Percentiles rank a stretch among this genome's conserved stretches.
These are phyloP conservation scores for Chrysophaeum taylorii DNA, from an alignment of 352 stramenopile genomes.

Conservation along the genomic window DNA sequence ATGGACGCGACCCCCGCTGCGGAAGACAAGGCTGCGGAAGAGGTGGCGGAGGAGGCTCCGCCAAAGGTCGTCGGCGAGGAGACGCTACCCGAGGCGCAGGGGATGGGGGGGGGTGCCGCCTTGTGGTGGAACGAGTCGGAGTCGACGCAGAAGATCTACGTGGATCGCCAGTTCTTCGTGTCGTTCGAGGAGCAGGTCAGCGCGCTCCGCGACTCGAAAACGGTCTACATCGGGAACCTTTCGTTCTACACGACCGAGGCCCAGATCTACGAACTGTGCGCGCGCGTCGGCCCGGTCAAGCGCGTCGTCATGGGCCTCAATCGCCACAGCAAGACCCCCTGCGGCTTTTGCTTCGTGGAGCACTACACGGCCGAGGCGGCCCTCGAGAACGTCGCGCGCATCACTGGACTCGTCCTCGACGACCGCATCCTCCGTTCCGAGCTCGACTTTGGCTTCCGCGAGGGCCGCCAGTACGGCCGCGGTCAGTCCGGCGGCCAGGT, in stretches of 20 bases:
- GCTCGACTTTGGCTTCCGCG: conserved; percentile 36
- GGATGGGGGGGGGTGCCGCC: no score
- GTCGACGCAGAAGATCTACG: conserved; percentile 10
- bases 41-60: no score
- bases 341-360: conserved; percentile 87
- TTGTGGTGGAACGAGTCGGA: neutral
- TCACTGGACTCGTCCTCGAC: conserved; percentile 11
- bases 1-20: no score
- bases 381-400: conserved; percentile 22
- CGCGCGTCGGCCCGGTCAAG: conserved; percentile 61
- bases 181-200: conserved; percentile 7
- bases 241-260: conserved; percentile 81
- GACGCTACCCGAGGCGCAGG: no score
- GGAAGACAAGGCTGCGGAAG: no score
- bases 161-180: conserved; percentile 9
- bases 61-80: no score
- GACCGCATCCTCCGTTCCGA: conserved; percentile 21
- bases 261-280: conserved; percentile 81
- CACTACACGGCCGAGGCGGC: conserved; percentile 34
- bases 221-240: conserved; percentile 80
- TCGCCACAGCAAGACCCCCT: conserved; percentile 78
- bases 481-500: conserved; percentile 38
- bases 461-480: conserved; percentile 40
- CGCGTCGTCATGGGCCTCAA: conserved; percentile 84
- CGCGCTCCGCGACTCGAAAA: neutral